A percentile compares a stretch with the other conserved stretches of the same genome.
Conservation (phyloP, 208 protist species). For the Trypanosoma cruzi region DNA sequence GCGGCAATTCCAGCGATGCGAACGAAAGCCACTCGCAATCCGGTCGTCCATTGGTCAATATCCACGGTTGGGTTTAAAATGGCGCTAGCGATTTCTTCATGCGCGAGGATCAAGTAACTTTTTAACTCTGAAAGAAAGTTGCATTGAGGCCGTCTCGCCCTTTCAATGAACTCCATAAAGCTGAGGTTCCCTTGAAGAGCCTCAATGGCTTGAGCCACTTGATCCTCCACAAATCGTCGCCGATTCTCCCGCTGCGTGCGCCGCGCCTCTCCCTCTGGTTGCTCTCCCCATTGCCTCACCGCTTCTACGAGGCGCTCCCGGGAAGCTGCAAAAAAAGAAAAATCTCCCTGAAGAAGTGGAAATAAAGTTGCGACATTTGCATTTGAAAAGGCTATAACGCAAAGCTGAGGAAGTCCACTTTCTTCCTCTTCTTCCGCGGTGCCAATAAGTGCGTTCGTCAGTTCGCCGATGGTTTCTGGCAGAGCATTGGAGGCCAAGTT, state of each 20-base stretch:
- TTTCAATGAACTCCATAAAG: constrained; percentile 10
- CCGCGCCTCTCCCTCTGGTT: not conserved
- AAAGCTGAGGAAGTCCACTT: not conserved
- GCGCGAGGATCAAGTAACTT: constrained; percentile 5
- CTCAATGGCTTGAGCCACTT: not conserved
- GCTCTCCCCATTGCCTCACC: not conserved
- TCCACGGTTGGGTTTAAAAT: constrained; percentile 1
- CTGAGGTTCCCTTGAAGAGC: not conserved
- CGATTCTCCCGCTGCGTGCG: not conserved
- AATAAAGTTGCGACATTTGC: not conserved
- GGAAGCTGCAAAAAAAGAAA: not conserved
- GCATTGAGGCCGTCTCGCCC: not conserved
- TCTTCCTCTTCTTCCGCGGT: not conserved
- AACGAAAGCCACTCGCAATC: constrained; percentile 31
- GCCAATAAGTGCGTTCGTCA: not conserved
- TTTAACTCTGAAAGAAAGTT: constrained; percentile 12
- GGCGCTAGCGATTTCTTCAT: constrained; percentile 17
- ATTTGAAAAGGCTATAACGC: not conserved
- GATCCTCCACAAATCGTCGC: not conserved
- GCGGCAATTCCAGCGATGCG: constrained; percentile 32
- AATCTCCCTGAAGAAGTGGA: constrained; percentile 3
- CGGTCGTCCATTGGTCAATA: constrained; percentile 31
- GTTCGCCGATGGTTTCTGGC: not conserved
- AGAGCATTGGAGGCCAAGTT: not conserved
- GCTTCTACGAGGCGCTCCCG: not conserved